Base-by-base conservation (phyloP, 2,329 filamentous ascomycete species). In the Diaporthe amygdali region DNA sequence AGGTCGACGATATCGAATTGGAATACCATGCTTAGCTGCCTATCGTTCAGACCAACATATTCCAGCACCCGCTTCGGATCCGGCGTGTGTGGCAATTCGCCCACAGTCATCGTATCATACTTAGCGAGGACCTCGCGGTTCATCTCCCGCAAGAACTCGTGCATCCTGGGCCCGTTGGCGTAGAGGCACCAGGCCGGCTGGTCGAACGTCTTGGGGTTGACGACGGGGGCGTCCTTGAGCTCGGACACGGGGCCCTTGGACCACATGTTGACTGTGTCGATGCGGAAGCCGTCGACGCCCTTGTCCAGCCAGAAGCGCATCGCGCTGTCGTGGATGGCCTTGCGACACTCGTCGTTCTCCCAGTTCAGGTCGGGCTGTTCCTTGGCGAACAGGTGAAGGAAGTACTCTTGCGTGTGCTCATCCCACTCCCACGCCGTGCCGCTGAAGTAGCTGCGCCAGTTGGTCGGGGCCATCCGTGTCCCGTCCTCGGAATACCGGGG, bases 361-460 rank as follows among this genome's bases (percentile, higher is more conserved):
- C 93, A 96, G 81, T 96, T 96, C n/a, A 96, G 85, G 76, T 96
- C 94, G 0, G 94, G 94, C 78, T 96, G 94, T 74, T 93, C 90
- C 6, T 87, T 88, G 8, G 91, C 90, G 79, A 94, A 97, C 14
- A 96, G 85, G 73, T 93, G 90, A 0, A 95, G 88, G 76, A 94
- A 95, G 79, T 94, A 95, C 80, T 95, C 92, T 59, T 87, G 85
- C 0, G 92, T 94, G n/a, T 81, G 78, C 74, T 93, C 90, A 76
- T 95, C 93, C 84, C 89, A 95, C 71, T 90, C 84, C 93, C 92
- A 94, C 0, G 87, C 89, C 67, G 87, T 88, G 20, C 86, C 87
- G 15, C 86, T 86, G 74, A 90, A 93, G 82, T 85, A 89, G 83
- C 81, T 88, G 74, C 81, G 87, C 91, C 92, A 95, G 80, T 95